These are phyloP conservation scores for Hygrocybe punicea DNA, from an alignment of 768 basidiomycete species.

Conservation along the genomic window DNA sequence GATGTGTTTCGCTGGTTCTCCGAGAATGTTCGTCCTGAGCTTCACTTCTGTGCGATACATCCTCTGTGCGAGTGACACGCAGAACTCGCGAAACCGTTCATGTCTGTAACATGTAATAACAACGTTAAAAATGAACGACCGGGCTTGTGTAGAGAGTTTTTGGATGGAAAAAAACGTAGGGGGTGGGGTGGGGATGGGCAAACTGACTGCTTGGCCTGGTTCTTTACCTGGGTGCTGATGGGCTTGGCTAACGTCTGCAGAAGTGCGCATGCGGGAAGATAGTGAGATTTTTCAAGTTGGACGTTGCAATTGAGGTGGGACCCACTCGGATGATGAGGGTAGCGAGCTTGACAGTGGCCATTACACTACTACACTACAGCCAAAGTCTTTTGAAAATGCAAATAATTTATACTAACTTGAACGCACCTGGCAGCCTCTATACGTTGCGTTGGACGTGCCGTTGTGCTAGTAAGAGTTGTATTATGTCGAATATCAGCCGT, in stretches of 20 bases:
- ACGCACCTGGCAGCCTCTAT: too few relatives aligned
- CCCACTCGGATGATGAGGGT: conserved; percentile 72
- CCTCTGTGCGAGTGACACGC: conserved; percentile 69
- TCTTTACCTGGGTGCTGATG: conserved; percentile 64
- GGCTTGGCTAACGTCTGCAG: conserved; percentile 80
- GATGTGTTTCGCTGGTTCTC: conserved; percentile 68
- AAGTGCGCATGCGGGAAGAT: conserved; percentile 4
- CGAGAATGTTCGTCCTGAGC: conserved; percentile 71
- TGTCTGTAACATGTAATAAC: conserved; percentile 50
- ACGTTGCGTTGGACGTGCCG: too few relatives aligned
- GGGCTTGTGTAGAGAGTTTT: not conserved
- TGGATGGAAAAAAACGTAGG: not conserved
- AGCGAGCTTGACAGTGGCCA: conserved; percentile 74
- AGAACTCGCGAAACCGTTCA: conserved; percentile 65
- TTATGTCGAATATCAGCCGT: too few relatives aligned
- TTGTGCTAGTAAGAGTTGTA: too few relatives aligned
- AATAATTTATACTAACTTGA: too few relatives aligned
- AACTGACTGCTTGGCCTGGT: conserved; percentile 68
- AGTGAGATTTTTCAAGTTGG: not conserved
- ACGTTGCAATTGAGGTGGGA: conserved; percentile 9
- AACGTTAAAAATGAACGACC: too few relatives aligned
- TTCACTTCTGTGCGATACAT: conserved; percentile 73
- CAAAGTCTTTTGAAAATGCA: too few relatives aligned
- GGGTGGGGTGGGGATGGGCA: not conserved
- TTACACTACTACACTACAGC: too few relatives aligned